Base-by-base conservation (phyloP, 257 asterid genomes). In the Solanum sejunctum region DNA sequence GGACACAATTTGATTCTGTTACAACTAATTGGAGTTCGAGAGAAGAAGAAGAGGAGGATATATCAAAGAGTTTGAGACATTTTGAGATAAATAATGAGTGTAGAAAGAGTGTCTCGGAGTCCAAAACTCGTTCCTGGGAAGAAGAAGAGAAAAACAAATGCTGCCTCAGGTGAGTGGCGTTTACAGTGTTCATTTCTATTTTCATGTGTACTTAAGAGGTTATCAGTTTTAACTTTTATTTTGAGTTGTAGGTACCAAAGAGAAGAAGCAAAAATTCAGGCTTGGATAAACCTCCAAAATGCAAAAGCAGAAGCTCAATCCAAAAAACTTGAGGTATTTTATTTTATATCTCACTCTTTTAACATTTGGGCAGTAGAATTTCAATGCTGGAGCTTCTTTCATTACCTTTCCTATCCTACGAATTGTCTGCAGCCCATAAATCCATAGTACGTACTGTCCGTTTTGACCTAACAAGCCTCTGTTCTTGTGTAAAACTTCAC, bases 281-380 rank as follows among this genome's bases (percentile, higher is more conserved):
- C 98, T 88, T 95, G 99, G 99, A 93, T 97, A 86, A 95, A 97
- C 77, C 98, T 91, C 43, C 98, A 94, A 85, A 93, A 90, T 88
- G 99, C 99, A 82, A 97, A 95, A 88, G 98, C 98, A 32, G 99
- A 97, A 93, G 98, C 99, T 82, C 97, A 97, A 80, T 97, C 99
- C 20, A 92, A 97, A 92, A 97, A 95, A 85, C 98, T 97, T 61
- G 99, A 97, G 99, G 99, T 95, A 91, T 45, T 32, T 36, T 41
- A 12, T 54, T 47, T 26, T 54, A 0, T 43, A n/a, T 8, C 51
- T 58, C 9, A 61, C 28, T 23, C 20, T 47, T 8, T 15, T 10
- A 11, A 12, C 41, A 51, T 73, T 73, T 64, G 57, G 32, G 51
- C 45, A 21, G 43, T 21, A 75, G 63, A 51, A 36, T 75, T 15